Evolutionary conservation across 2,329 filamentous ascomycete species (phyloP), one percentile per base, ranked within the genome.

Genomic region (Aspergillus cejpii): DNA sequence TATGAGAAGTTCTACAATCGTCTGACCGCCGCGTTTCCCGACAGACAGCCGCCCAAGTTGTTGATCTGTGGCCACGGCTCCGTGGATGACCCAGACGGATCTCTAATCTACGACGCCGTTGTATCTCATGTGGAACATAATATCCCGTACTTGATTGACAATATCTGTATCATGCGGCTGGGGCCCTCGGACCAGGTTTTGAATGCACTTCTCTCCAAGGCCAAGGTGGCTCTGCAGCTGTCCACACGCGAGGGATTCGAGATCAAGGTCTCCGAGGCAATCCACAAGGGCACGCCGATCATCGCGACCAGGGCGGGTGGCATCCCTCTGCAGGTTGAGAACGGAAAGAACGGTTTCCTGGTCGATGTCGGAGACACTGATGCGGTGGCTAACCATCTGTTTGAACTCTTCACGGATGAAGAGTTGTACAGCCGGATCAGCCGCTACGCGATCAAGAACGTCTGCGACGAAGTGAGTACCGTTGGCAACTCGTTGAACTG

Each of bases 191-290:
- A 92, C 57, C 87, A 92, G 64, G 74, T 89, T 15, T 79, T 92
- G 56, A 90, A 92, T 64, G 79, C 81, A 0, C 71, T 92, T 33
- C 76, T 92, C 49, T 80, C 82, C 28, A 83, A 84, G 39, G 81
- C 85, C 0, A 79, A 83, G 45, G 79, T 89, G 6, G 83, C 83
- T 0, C 75, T 92, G 6, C 87, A 92, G 64, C 78, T 92, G 5
- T 90, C 85, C 2, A 89, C 83, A 0, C 79, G 85, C 27, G 87
- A 92, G 61, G 86, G 87, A 0, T 92, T 92, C 56, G 87, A 92
- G 65, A 83, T 92, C 56, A 92, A 92, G 66, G 85, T 92, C 4
- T 88, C 84, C 0, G 87, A 92, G 66, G 86, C 85, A 1, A 73
- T 91, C 17, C 86, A 90, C 60, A 87, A 88, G 36, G 86, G 86